Percentiles rank a stretch among this genome's conserved stretches.
Evolutionary conservation across 257 asterid genomes (phyloP).

Genomic region (Paulownia fortunei): DNA sequence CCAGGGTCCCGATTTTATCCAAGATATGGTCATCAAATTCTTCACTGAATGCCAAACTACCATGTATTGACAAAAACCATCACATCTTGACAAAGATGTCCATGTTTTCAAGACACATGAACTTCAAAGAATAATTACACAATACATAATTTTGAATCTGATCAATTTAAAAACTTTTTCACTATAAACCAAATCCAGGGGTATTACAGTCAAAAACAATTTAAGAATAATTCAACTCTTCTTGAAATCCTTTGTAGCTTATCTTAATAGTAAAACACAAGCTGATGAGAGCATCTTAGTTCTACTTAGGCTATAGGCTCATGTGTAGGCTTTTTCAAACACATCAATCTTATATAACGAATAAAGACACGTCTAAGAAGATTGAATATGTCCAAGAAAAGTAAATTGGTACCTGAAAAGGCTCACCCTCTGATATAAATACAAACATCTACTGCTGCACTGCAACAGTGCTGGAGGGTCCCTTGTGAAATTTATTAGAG

Average conservation of each 20-base stretch:
- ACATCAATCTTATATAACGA: neutral
- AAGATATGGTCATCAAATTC: constrained; percentile 44
- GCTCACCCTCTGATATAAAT: constrained; percentile 45
- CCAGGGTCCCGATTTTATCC: constrained; percentile 28
- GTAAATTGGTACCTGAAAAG: neutral
- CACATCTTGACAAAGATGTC: constrained; percentile 42
- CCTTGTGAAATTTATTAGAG: constrained; percentile 10
- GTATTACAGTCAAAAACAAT: too few relatives aligned
- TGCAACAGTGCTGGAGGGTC: constrained; percentile 8
- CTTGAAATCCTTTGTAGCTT: constrained; percentile 7
- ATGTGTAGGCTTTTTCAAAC: neutral
- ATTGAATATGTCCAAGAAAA: neutral
- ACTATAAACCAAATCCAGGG: neutral
- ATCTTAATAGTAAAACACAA: neutral
- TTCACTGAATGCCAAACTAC: constrained; percentile 46
- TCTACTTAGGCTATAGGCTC: neutral
- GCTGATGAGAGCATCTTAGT: neutral
- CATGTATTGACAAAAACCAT: constrained; percentile 48
- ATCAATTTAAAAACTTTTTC: too few relatives aligned
- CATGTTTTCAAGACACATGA: neutral
- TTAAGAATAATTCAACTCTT: constrained; percentile 33
- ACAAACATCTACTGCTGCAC: constrained; percentile 37
- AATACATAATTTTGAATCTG: too few relatives aligned
- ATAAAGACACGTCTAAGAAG: neutral
- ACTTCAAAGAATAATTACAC: too few relatives aligned